phyloP scores from a whole-genome alignment of 371 early-diverging fungal genomes.

The Saksenaea oblongispora region DNA sequence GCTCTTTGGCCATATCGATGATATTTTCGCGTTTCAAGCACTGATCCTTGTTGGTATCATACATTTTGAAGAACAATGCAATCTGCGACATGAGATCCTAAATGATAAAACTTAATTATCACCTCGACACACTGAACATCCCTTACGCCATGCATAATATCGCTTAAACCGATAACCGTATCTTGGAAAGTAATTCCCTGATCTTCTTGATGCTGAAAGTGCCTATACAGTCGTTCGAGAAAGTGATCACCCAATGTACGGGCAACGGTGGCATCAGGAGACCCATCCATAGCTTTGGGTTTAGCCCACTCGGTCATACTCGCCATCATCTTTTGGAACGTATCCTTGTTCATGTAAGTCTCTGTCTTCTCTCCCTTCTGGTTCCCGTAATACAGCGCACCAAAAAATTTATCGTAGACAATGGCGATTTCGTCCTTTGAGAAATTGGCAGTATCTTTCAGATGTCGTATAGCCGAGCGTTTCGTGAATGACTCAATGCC shows the following conservation, averaged over 20 bases:
- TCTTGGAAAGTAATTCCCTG: slow-evolving; percentile 74
- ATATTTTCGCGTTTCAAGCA: slow-evolving; percentile 72
- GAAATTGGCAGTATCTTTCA: slow-evolving; percentile 73
- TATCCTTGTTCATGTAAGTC: slow-evolving; percentile 61
- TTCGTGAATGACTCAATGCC: slow-evolving; percentile 93
- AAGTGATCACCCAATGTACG: slow-evolving; percentile 31
- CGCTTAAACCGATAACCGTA: slow-evolving; percentile 73
- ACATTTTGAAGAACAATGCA: slow-evolving; percentile 79
- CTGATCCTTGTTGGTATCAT: slow-evolving; percentile 71
- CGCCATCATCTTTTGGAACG: slow-evolving; percentile 49
- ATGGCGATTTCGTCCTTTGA: slow-evolving; percentile 82
- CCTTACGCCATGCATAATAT: slow-evolving; percentile 69
- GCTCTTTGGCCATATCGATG: slow-evolving; percentile 78
- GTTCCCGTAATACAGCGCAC: slow-evolving; percentile 75
- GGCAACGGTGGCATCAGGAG: slow-evolving; percentile 8
- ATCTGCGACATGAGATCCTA: slow-evolving; percentile 79
- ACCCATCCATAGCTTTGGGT: neutral
- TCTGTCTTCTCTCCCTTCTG: slow-evolving; percentile 43
- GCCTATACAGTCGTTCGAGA: slow-evolving; percentile 52
- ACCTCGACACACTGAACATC: neutral
- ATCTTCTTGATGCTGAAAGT: slow-evolving; percentile 52
- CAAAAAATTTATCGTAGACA: slow-evolving; percentile 89
- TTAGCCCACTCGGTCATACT: slow-evolving; percentile 36
- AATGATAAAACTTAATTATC: neutral
- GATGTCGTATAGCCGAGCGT: slow-evolving; percentile 82